Evolutionary conservation across 169 alveolate genomes (phyloP).

Genomic region (Toxoplasma gondii): DNA sequence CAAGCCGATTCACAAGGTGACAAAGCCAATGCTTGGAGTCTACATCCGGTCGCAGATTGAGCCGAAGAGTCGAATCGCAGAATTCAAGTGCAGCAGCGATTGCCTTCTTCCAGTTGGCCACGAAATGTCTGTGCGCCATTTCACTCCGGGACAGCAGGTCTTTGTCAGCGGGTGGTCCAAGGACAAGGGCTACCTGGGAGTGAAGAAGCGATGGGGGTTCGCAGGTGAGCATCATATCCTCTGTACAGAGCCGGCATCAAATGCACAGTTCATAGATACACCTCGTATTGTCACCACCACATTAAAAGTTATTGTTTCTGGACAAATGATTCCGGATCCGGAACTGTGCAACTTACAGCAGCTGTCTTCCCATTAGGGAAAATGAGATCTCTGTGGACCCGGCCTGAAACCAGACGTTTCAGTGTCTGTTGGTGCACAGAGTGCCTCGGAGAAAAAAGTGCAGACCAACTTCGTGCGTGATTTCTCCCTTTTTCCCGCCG

Average conservation of each 20-base stretch:
- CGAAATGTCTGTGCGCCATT: conserved; percentile 84
- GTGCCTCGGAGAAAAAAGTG: no score
- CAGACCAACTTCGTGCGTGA: no score
- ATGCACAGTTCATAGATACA: neutral
- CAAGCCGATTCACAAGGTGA: conserved; percentile 76
- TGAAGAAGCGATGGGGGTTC: conserved; percentile 87
- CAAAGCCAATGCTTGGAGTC: conserved; percentile 82
- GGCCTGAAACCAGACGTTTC: no score
- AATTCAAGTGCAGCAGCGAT: conserved; percentile 84
- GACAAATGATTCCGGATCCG: no score
- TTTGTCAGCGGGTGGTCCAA: conserved; percentile 87
- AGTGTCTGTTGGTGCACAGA: no score
- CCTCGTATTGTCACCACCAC: no score
- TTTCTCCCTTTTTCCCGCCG: no score
- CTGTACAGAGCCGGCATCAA: conserved; percentile 48
- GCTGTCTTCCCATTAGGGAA: no score
- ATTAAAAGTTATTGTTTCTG: no score
- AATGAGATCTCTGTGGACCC: no score
- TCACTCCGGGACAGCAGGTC: conserved; percentile 89
- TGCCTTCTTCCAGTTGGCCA: conserved; percentile 87
- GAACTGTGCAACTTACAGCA: no score
- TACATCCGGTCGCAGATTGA: conserved; percentile 76
- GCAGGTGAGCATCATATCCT: conserved; percentile 80
- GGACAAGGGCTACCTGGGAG: conserved; percentile 87
- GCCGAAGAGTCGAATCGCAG: conserved; percentile 81